These are phyloP conservation scores for Biscogniauxia mediterranea DNA, from an alignment of 2,329 filamentous ascomycete species.

Conservation along the genomic window DNA sequence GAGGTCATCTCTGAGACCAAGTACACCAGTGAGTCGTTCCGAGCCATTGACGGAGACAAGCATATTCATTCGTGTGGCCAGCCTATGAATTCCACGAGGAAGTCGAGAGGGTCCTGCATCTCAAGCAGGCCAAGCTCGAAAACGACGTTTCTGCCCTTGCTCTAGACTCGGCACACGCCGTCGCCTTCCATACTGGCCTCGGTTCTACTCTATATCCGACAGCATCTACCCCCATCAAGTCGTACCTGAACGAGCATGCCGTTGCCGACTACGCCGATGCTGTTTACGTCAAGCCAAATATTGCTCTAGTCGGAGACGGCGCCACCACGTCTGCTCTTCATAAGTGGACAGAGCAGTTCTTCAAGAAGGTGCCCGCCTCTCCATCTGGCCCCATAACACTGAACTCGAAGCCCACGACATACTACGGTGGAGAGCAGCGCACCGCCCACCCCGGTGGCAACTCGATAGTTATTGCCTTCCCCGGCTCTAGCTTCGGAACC, in stretches of 20 bases:
- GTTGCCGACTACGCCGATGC: conserved; percentile 73
- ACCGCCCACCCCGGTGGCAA: conserved; percentile 75
- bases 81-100: conserved; percentile 91
- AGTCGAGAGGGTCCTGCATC: conserved; percentile 71
- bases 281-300: conserved; percentile 86
- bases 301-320: conserved; percentile 88
- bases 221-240: conserved; percentile 67
- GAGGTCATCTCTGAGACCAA: conserved; percentile 88
- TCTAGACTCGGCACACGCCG: conserved; percentile 74
- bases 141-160: conserved; percentile 65
- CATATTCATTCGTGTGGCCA: conserved; percentile 38
- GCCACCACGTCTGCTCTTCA: conserved; percentile 71
- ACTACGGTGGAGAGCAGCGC: conserved; percentile 94
- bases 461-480: conserved; percentile 87
- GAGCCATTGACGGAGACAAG: conserved; percentile 11
- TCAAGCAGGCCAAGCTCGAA: conserved; percentile 73
- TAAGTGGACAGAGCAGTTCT: conserved; percentile 94
- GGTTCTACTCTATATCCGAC: conserved; percentile 75
- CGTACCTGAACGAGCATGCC: conserved; percentile 76
- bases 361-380: conserved; percentile 65
- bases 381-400: conserved; percentile 52
- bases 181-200: conserved; percentile 68
- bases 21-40: conserved; percentile 64
- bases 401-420: conserved; percentile 69
- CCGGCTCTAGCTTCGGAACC: conserved; percentile 75